A percentile compares a stretch with the other conserved stretches of the same genome.
These are phyloP conservation scores for Clarireedia homoeocarpa DNA, from an alignment of 2,329 filamentous ascomycete genomes.

Conservation along the genomic window DNA sequence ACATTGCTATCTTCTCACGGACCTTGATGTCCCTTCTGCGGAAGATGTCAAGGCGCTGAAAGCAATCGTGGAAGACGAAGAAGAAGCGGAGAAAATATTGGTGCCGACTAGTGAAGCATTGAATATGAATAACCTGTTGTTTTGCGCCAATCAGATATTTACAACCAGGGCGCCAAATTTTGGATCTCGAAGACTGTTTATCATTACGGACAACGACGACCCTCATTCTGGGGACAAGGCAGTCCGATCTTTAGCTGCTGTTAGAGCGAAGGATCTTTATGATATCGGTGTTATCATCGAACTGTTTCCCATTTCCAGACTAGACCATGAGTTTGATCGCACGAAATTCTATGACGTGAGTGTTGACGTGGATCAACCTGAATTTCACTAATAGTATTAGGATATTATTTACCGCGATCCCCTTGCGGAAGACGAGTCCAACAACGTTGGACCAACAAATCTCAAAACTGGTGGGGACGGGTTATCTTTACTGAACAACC, in stretches of 20 bases:
- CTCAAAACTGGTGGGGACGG: conserved; percentile 66
- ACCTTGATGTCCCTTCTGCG: conserved; percentile 81
- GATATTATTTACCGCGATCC: conserved; percentile 86
- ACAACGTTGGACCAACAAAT: conserved; percentile 42
- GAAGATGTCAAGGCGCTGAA: conserved; percentile 77
- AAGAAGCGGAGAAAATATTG: conserved; percentile 61
- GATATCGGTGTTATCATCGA: conserved; percentile 89
- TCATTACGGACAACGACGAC: conserved; percentile 90
- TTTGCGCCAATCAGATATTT: conserved; percentile 94
- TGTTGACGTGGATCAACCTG: not conserved
- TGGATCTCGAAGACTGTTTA: conserved; percentile 83
- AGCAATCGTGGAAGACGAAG: conserved; percentile 68
- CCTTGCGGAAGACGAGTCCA: conserved; percentile 59
- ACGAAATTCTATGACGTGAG: conserved; percentile 84
- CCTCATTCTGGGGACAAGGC: conserved; percentile 69
- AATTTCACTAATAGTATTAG: conserved; percentile 35
- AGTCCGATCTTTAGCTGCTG: conserved; percentile 67
- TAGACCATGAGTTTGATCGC: conserved; percentile 66
- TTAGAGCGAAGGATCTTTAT: conserved; percentile 89
- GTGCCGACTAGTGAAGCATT: conserved; percentile 60
- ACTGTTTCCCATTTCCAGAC: conserved; percentile 77
- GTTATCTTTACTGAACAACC: conserved; percentile 67
- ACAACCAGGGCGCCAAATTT: conserved; percentile 94
- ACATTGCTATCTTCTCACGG: conserved; percentile 84
- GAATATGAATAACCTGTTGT: conserved; percentile 82